phyloP scores from a whole-genome alignment of 768 basidiomycete genomes.

The Collybiopsis confluens region DNA sequence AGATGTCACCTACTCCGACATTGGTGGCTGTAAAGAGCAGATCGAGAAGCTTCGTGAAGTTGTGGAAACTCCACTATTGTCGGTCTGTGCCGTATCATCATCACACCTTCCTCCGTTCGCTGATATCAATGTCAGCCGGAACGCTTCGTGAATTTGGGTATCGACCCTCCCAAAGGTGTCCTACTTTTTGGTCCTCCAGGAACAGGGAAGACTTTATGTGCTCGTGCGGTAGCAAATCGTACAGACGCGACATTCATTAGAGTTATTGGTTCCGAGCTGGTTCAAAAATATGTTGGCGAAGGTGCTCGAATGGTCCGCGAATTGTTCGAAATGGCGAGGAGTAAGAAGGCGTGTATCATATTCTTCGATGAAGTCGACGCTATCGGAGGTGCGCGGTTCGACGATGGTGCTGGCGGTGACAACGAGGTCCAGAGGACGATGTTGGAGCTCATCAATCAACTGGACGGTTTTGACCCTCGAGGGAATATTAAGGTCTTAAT shows the following conservation, averaged over 20 bases:
- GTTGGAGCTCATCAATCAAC: slow-evolving; percentile 97
- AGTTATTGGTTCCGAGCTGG: slow-evolving; percentile 97
- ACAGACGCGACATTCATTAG: slow-evolving; percentile 99
- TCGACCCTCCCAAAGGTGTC: slow-evolving; percentile 98
- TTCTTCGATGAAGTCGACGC: slow-evolving; percentile 99
- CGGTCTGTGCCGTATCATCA: slow-evolving; percentile 48
- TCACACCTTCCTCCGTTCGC: slow-evolving; percentile 13
- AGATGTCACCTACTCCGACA: slow-evolving; percentile 95
- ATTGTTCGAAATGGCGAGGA: slow-evolving; percentile 97
- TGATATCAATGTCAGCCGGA: slow-evolving; percentile 71
- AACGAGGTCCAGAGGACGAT: slow-evolving; percentile 99
- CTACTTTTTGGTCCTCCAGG: slow-evolving; percentile 94
- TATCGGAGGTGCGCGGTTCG: slow-evolving; percentile 95
- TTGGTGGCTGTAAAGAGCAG: slow-evolving; percentile 99
- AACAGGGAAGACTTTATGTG: slow-evolving; percentile 98
- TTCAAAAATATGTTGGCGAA: slow-evolving; percentile 99
- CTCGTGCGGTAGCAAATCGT: slow-evolving; percentile 95
- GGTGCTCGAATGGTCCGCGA: slow-evolving; percentile 99
- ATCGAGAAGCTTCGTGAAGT: slow-evolving; percentile 99
- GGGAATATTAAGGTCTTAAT: slow-evolving; percentile 99
- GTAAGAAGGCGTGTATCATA: slow-evolving; percentile 99
- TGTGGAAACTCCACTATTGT: slow-evolving; percentile 92
- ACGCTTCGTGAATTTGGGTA: slow-evolving; percentile 95
- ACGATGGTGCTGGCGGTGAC: slow-evolving; percentile 97
- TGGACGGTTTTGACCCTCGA: slow-evolving; percentile 97